A percentile compares a stretch with the other conserved stretches of the same genome.
Evolutionary conservation across 2,329 filamentous ascomycete species (phyloP).

Genomic region (Dactylellina drechsleri): DNA sequence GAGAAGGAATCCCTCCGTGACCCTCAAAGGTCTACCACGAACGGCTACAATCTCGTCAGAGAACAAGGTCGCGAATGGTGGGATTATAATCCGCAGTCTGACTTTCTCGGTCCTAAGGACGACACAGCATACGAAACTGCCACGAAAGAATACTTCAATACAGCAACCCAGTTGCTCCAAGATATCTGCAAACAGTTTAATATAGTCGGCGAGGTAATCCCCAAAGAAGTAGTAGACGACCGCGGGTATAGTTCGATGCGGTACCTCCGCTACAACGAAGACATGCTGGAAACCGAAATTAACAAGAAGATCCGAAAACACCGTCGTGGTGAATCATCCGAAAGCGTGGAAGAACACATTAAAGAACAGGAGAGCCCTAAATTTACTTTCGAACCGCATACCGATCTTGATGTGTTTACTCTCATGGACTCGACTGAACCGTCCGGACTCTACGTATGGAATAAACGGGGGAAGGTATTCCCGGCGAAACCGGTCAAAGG

Average conservation of each 20-base stretch:
- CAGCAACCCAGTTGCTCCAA: conserved; percentile 12
- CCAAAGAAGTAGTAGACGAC: conserved; percentile 11
- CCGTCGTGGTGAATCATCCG: neutral
- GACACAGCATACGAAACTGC: conserved; percentile 17
- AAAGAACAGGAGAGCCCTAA: neutral
- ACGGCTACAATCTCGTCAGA: conserved; percentile 32
- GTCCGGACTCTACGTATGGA: conserved; percentile 41
- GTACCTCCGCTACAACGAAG: conserved; percentile 32
- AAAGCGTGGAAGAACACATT: neutral
- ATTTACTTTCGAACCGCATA: conserved; percentile 32
- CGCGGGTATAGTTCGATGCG: conserved; percentile 32
- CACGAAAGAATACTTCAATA: conserved; percentile 21
- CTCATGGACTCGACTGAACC: conserved; percentile 36
- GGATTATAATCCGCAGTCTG: conserved; percentile 33
- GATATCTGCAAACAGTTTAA: conserved; percentile 31
- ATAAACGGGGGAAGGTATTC: conserved; percentile 20
- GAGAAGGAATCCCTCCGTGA: conserved; percentile 14
- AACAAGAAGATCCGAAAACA: neutral
- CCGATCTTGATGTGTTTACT: conserved; percentile 36
- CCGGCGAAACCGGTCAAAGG: conserved; percentile 21
- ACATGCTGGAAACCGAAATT: conserved; percentile 8
- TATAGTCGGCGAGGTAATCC: neutral
- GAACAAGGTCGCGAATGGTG: conserved; percentile 41
- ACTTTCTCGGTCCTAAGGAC: neutral
- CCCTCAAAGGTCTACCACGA: conserved; percentile 16